These are phyloP conservation scores for Solanum tacnaense DNA, from an alignment of 257 asterid species.

Conservation along the genomic window DNA sequence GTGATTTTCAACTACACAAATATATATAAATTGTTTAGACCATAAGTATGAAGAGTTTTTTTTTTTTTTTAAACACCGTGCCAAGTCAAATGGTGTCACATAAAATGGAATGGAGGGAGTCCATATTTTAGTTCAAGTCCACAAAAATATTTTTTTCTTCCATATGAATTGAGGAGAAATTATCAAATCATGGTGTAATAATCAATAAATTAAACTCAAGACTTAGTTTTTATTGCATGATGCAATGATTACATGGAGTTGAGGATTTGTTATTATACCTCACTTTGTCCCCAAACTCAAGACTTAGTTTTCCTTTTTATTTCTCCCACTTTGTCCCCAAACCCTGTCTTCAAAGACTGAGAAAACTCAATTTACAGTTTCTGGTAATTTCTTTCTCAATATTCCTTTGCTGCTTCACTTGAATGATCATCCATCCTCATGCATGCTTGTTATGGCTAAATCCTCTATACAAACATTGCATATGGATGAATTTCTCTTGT, in stretches of 20 bases:
- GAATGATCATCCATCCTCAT: neutral
- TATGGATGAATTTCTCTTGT: neutral
- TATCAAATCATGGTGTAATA: neutral
- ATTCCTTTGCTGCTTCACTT: neutral
- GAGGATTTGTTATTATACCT: neutral
- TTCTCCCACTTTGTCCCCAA: neutral
- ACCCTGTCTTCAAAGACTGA: neutral
- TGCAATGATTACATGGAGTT: neutral
- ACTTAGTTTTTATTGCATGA: neutral
- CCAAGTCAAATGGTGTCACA: too few species aligned
- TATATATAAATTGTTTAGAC: too few species aligned
- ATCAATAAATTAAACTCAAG: neutral
- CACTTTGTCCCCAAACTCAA: neutral
- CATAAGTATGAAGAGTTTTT: too few species aligned
- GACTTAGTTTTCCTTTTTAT: neutral
- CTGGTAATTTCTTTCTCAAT: neutral
- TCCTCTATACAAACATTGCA: neutral
- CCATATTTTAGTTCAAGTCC: neutral
- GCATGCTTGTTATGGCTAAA: neutral
- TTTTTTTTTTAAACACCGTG: too few species aligned
- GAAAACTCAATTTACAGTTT: neutral
- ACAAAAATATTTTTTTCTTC: neutral
- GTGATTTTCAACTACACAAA: too few species aligned
- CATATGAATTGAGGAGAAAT: neutral
- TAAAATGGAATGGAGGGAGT: neutral